A percentile compares a stretch with the other conserved stretches of the same genome.
Evolutionary conservation across 306 rosid genomes (phyloP).

Genomic region (Quercus suber): DNA sequence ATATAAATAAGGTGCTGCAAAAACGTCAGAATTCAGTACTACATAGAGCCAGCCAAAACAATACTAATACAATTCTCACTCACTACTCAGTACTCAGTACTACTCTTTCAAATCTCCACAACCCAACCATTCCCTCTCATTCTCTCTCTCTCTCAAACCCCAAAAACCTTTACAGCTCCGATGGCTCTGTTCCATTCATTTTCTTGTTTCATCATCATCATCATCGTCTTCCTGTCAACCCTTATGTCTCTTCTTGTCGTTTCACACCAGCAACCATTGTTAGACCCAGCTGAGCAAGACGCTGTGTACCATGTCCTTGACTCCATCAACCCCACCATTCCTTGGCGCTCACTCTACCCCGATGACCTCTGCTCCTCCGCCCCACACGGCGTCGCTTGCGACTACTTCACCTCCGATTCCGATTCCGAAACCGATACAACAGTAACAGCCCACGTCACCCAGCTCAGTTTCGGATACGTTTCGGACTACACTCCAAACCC

Average conservation of each 20-base stretch:
- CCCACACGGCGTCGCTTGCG: constrained; percentile 73
- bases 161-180: background rate
- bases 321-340: constrained; percentile 57
- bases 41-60: background rate
- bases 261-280: constrained; percentile 42
- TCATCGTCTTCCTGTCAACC: constrained; percentile 18
- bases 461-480: constrained; percentile 69
- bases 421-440: background rate
- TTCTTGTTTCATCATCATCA: constrained; percentile 1
- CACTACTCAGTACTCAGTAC: no score
- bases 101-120: background rate
- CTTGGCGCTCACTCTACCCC: constrained; percentile 65
- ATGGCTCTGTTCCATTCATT: constrained; percentile 32
- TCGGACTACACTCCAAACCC: constrained; percentile 74
- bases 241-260: constrained; percentile 14
- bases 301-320: constrained; percentile 47
- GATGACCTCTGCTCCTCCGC: constrained; percentile 60
- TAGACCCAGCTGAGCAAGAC: constrained; percentile 43
- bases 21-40: background rate
- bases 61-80: no score
- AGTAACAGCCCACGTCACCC: constrained; percentile 40
- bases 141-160: background rate
- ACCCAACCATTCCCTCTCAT: background rate
- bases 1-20: background rate
- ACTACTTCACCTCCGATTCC: constrained; percentile 23